Conservation (phyloP, 2,329 filamentous ascomycete species). For the Polychaeton citri region DNA sequence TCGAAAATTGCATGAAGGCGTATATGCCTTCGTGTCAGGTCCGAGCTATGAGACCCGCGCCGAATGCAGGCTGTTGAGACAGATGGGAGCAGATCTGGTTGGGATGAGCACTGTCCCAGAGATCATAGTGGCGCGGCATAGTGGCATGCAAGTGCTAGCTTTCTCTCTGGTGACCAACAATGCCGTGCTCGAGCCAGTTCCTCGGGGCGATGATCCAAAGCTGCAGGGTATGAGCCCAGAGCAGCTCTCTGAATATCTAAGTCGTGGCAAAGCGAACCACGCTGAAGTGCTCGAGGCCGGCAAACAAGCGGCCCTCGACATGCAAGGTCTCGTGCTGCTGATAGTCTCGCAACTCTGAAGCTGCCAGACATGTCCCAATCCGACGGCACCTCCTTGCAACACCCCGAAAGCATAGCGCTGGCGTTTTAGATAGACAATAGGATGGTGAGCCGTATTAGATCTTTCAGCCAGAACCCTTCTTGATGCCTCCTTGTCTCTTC, state of each 20-base stretch:
- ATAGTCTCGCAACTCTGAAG: slow-evolving; percentile 29
- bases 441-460: too few relatives aligned
- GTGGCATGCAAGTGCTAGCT: slow-evolving; percentile 48
- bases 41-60: slow-evolving; percentile 54
- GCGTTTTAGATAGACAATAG: too few relatives aligned
- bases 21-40: slow-evolving; percentile 52
- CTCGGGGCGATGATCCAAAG: slow-evolving; percentile 42
- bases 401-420: too few relatives aligned
- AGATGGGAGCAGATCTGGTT: slow-evolving; percentile 53
- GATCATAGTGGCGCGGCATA: slow-evolving; percentile 52
- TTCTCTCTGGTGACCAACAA: slow-evolving; percentile 55
- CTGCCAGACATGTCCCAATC: too few relatives aligned
- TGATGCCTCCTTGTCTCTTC: slow-evolving; percentile 32
- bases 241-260: slow-evolving; percentile 42
- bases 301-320: slow-evolving; percentile 44
- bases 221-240: slow-evolving; percentile 37
- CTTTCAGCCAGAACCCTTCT: slow-evolving; percentile 19
- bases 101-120: slow-evolving; percentile 60
- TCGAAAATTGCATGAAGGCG: slow-evolving; percentile 47
- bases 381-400: too few relatives aligned
- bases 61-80: slow-evolving; percentile 48
- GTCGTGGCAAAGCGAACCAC: slow-evolving; percentile 49
- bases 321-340: slow-evolving; percentile 41
- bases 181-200: slow-evolving; percentile 45
- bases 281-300: slow-evolving; percentile 53